A percentile compares a stretch with the other conserved stretches of the same genome.
Evolutionary conservation across 2,329 filamentous ascomycete species (phyloP).

Genomic region (Hymenoscyphus scutula): DNA sequence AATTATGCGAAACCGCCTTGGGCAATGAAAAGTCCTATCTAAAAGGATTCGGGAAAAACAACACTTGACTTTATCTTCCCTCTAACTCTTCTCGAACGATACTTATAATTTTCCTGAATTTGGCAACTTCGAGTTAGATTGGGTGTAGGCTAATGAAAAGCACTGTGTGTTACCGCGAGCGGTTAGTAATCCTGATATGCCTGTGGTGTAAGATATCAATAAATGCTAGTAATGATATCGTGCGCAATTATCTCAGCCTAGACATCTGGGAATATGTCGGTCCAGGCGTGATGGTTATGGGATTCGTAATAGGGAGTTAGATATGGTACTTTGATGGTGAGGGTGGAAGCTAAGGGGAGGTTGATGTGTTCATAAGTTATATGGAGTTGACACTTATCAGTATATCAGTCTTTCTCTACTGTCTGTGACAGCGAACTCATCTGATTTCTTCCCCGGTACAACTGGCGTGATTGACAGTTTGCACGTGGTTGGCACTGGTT

Average conservation of each 20-base stretch:
- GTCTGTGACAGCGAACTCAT: conserved; percentile 55
- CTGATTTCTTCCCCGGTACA: conserved; percentile 45
- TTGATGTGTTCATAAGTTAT: conserved; percentile 60
- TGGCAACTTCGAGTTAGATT: too few species aligned
- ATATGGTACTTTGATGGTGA: conserved; percentile 10
- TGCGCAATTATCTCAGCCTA: conserved; percentile 4
- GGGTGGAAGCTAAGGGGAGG: conserved; percentile 43
- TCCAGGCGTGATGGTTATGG: not conserved
- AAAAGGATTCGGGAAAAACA: too few species aligned
- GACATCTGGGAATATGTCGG: conserved; percentile 22
- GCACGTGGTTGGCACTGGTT: conserved; percentile 33
- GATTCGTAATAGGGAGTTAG: not conserved
- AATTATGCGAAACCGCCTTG: too few species aligned
- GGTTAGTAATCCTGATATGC: too few species aligned
- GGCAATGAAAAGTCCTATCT: too few species aligned
- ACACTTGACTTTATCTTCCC: too few species aligned
- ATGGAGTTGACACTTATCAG: conserved; percentile 55
- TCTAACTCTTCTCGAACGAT: too few species aligned
- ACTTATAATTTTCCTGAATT: too few species aligned
- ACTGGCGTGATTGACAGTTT: conserved; percentile 49
- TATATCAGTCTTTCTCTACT: conserved; percentile 52
- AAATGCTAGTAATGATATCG: not conserved
- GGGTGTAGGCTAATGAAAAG: too few species aligned
- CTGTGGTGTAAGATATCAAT: too few species aligned
- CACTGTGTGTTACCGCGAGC: too few species aligned